Base-by-base conservation (phyloP, 2,329 filamentous ascomycete species). In the Aspergillus niger region DNA sequence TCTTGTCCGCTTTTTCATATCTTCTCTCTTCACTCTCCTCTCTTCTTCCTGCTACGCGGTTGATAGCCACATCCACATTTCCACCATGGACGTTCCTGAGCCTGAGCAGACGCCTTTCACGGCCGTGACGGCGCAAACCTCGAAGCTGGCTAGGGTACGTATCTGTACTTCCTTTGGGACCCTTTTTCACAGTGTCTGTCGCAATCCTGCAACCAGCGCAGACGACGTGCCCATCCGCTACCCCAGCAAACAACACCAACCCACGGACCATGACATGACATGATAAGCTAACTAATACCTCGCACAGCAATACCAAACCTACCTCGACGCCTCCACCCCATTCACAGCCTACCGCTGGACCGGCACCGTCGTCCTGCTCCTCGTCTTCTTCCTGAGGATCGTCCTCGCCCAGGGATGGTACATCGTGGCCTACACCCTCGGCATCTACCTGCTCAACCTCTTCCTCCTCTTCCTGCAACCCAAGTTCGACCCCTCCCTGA, bases 381-480 rank as follows among this genome's bases (percentile, higher is more conserved):
- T 91, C 64, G 64, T 92, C 69, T 99, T 99, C 83, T 94, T 92
- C 76, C 76, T 95, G 67, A 89, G 95, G 75, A 96, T 99, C 77
- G 83, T 99, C 67, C 65, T 97, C 54, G 92, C 92, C 61, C 92
- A 98, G 81, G 95, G 95, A 79, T 99, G 95, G 95, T 99, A 99
- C 77, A 98, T 99, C 68, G 95, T 99, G 71, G 94, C 93, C 69
- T 99, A 99, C 79, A 95, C 94, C 39, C 88, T 99, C 58, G 95
- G 94, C 69, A 99, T 99, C 80, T 99, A 99, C 83, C 91, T 99
- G 51, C 89, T 99, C 63, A 99, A 99, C 81, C 88, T 99, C 63
- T 99, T 99, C 86, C 91, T 99, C 76, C 95, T 95, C 70, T 99
- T 99, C 83, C 85, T 99, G 58, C 91, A 94, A 74, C 95, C 95